Evolutionary conservation across 1,284 basidiomycete species (phyloP), one percentile per base, ranked within the genome.

Genomic region (Sanguinoderma infundibulare): DNA sequence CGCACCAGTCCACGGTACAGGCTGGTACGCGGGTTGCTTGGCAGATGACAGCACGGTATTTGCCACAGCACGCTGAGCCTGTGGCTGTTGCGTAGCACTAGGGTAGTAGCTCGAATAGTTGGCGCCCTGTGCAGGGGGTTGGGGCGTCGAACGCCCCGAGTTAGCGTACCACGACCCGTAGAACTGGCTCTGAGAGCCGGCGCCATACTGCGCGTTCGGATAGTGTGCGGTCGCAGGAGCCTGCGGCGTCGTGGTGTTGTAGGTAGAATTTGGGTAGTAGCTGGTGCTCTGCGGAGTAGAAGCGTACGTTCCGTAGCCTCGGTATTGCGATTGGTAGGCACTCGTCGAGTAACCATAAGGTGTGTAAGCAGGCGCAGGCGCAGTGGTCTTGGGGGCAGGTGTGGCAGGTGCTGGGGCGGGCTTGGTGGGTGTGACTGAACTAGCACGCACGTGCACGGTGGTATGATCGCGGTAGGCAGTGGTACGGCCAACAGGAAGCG

Each of bases 391-490:
- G 3, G 64, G 40, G 1, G 62, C 61, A 5, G 66, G 65, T 2
- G 69, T 56, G 20, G 68, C 44, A 46, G 64, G 60, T 5, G 66
- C 60, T 8, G 61, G 47, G 28, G 73, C 69, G 17, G 75, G 67
- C 14, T 78, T 70, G 14, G 81, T 72, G 2, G 74, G 60, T 20
- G 69, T 65, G 8, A 67, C 62, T 24, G 78, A 78, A 30, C 83
- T 82, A 1, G 87, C 73, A 62, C 89, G 89, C 67, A 92, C 77
- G 47, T 78, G 79, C 5, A 86, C 70, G 1, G 91, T 94, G 5
- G 84, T 81, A 68, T 94, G 87, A 71, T 93, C 91, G 24, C 86
- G 83, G 15, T 91, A 80, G 5, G 90, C 87, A 1, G 81, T 81
- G 12, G 82, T 66, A 28, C 81, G 81, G 40, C 81, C 76, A 20